Evolutionary conservation across 1,139 yeast species (phyloP), one percentile per base, ranked within the genome.

Genomic region (Saccharomyces hybrid): DNA sequence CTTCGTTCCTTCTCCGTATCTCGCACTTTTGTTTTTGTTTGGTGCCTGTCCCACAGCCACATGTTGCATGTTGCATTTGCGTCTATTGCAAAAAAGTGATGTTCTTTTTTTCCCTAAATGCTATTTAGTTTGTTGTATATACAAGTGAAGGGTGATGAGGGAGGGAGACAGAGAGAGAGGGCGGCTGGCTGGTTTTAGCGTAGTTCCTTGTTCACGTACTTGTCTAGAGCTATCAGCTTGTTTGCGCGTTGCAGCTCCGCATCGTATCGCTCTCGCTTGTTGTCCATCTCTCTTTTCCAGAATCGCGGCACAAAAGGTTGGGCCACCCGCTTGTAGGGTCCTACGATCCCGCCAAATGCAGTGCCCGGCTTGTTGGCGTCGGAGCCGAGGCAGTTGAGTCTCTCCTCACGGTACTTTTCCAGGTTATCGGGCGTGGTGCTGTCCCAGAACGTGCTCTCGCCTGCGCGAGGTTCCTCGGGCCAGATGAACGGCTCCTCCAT

Each of bases 401-500:
- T 72, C 52, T 80, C 83, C 44, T 73, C 75, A 55, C 76, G 70
- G 64, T 72, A 79, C 44, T 65, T 68, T 48, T 68, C 70, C 58
- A 74, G 56, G 56, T 77, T 75, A 46, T 72, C 71, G 26, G 73
- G 70, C 56, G 76, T 66, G 14, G 71, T 64, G 42, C 69, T 67
- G 55, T 71, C 69, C 70, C 73, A 70, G 48, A 69, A 63, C 44
- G 64, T 64, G 60, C 76, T 75, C 28, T 73, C 71, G 42, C 69
- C 68, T 51, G 77, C 74, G 60, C 81, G 65, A 51, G 80, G 78
- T 62, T 84, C 83, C 51, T 79, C 85, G 2, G 98, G 98, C 97
- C 97, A 91, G 51, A 90, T 79, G 67, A 91, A 91, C 16, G 98
- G 97, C 60, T 89, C 89, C 54, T 82, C 83, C 93, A 91, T 86